Evolutionary conservation across 495 filamentous ascomycete species (phyloP).

Genomic region (Aspergillus leporis): DNA sequence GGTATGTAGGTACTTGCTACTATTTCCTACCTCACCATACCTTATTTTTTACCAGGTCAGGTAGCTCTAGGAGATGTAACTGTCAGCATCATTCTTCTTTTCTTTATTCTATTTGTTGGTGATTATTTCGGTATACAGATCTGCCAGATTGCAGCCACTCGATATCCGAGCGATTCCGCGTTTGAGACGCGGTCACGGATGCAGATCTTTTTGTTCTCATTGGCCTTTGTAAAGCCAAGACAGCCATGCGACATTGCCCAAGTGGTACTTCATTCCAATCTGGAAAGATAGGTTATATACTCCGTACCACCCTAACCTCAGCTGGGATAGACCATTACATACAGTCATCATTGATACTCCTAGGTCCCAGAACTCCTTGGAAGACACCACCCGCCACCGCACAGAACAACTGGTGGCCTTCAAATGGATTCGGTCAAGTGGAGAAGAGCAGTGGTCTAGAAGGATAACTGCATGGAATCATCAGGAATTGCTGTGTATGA

Average conservation of each 20-base stretch:
- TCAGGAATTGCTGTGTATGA: slow-evolving; percentile 12
- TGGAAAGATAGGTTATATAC: background rate
- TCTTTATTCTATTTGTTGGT: background rate
- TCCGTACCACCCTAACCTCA: slow-evolving; percentile 9
- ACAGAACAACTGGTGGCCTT: slow-evolving; percentile 21
- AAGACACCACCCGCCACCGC: slow-evolving; percentile 22
- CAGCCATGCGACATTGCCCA: background rate
- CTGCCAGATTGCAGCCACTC: slow-evolving; percentile 20
- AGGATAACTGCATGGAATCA: slow-evolving; percentile 5
- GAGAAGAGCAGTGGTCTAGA: slow-evolving; percentile 10
- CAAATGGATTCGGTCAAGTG: slow-evolving; percentile 6
- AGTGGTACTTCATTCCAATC: background rate
- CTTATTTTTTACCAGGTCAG: too few species aligned
- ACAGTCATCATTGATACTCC: background rate
- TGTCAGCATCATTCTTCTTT: too few species aligned
- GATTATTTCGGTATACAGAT: slow-evolving; percentile 9
- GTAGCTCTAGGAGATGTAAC: too few species aligned
- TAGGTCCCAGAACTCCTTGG: background rate
- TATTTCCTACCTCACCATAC: background rate
- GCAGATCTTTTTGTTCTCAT: slow-evolving; percentile 27
- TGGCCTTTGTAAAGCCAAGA: slow-evolving; percentile 12
- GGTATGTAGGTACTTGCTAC: too few species aligned
- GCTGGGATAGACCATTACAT: background rate
- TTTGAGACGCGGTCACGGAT: slow-evolving; percentile 25
- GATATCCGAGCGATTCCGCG: slow-evolving; percentile 18